phyloP scores from a whole-genome alignment of 768 basidiomycete species.

The Chalciporus chontae region DNA sequence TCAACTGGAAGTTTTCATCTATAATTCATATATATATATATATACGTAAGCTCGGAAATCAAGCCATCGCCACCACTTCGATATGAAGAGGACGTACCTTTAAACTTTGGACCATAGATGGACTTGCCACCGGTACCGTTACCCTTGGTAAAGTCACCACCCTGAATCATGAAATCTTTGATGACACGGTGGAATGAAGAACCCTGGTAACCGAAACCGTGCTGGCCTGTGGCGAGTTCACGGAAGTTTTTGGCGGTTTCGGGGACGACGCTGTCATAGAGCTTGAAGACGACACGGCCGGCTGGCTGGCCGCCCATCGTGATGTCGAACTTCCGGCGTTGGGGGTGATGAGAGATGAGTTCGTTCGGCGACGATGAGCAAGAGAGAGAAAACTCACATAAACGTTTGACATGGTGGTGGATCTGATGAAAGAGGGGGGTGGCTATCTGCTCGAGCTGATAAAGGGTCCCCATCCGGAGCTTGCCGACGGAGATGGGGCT shows the following conservation, averaged over 20 bases:
- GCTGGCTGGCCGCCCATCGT: conserved; percentile 35
- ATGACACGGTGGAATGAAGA: conserved; percentile 79
- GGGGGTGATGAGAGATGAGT: background rate
- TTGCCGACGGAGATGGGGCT: conserved; percentile 17
- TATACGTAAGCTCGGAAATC: no score
- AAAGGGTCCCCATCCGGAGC: conserved; percentile 11
- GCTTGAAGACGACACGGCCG: conserved; percentile 77
- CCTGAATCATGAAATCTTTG: conserved; percentile 85
- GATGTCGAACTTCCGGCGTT: conserved; percentile 61
- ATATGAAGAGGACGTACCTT: conserved; percentile 37
- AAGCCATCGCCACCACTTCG: no score
- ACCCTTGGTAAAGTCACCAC: conserved; percentile 74
- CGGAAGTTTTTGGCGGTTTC: conserved; percentile 83
- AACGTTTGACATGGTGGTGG: conserved; percentile 18
- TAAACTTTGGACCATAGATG: conserved; percentile 72
- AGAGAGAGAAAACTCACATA: conserved; percentile 11
- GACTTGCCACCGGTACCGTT: conserved; percentile 81
- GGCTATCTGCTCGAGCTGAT: conserved; percentile 4
- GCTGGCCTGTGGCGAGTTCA: conserved; percentile 73
- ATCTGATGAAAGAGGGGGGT: conserved; percentile 5
- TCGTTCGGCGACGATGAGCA: no score
- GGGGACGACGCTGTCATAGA: conserved; percentile 78
- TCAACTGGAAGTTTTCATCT: conserved; percentile 84
- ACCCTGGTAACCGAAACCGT: conserved; percentile 73
- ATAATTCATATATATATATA: no score